Base-by-base conservation (phyloP, 441 rosid genomes). In the Pelargonium fulgidum region DNA sequence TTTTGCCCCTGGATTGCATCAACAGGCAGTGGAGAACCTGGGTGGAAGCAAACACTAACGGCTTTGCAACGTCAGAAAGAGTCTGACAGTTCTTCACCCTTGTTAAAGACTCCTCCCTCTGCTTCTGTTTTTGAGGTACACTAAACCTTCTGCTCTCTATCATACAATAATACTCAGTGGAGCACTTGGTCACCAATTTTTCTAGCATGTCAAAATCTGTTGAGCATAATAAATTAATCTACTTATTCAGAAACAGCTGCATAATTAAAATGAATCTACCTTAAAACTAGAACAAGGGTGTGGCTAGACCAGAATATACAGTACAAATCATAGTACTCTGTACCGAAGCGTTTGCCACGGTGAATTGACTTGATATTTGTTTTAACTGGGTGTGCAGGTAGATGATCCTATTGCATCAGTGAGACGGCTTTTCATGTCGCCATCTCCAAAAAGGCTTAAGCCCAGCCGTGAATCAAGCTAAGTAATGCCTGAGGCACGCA, bases 1-100 rank as follows among this genome's bases (percentile, higher is more conserved):
- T 95, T 90, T 79, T 92, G 99, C 80, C 97, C 97, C 33, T 90
- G 99, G 99, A 89, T 92, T 81, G 75, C 79, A 73, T 80, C 97
- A 77, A 71, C 83, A 29, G 77, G 81, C 61, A 76, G 78, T 41
- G 73, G 81, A 65, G 78, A 77, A 70, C 87, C 92, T 68, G 99
- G 98, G 56, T 92, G 98, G 98, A 81, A 84, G 71, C 93, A 82
- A 72, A 90, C 96, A 33, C 80, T 90, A 9, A 78, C 84, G 68
- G 98, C 98, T 64, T 78, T 95, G 80, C 82, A 71, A 39, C 84
- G 85, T 52, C 78, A 71, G 65, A 86, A 79, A 69, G 88, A 84
- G 33, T 70, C 20, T 50, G 74, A 77, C 79, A 76, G 26, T 72
- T 74, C 80, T 7, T 62, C 78, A 17, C 78, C 80, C 22, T 45